phyloP scores from a whole-genome alignment of 1,284 basidiomycete species.

The Erythrobasidium hasegawianum region DNA sequence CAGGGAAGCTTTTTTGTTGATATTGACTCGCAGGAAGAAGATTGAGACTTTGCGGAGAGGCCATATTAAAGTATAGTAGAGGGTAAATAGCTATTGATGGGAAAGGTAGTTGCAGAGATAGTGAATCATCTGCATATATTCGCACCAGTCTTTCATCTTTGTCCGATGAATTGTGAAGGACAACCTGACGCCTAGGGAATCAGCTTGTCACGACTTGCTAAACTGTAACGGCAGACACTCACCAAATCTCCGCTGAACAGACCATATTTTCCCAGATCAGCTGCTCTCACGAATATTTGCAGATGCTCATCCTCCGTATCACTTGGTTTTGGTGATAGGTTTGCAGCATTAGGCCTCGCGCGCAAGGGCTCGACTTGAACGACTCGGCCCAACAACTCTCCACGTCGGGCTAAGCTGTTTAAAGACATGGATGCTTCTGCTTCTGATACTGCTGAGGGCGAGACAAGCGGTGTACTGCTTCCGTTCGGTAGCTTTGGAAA shows the following conservation, averaged over 20 bases:
- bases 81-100: constrained; percentile 48
- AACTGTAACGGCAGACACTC: constrained; percentile 45
- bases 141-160: constrained; percentile 35
- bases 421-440: too few relatives aligned
- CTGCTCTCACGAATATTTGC: constrained; percentile 57
- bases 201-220: neutral
- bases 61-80: constrained; percentile 59
- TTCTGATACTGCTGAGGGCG: neutral
- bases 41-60: constrained; percentile 42
- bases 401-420: neutral
- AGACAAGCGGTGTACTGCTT: neutral
- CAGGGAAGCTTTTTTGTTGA: constrained; percentile 61
- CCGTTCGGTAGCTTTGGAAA: neutral
- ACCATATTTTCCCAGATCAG: constrained; percentile 68
- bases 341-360: constrained; percentile 6
- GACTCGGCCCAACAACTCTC: neutral
- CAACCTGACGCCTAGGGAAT: constrained; percentile 21
- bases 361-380: constrained; percentile 3
- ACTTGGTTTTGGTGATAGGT: neutral
- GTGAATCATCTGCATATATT: constrained; percentile 46
- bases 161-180: neutral
- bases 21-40: constrained; percentile 49
- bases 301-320: constrained; percentile 34
- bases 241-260: constrained; percentile 86
- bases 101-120: constrained; percentile 38